Evolutionary conservation across 1,139 yeast genomes (phyloP).

Genomic region (Pichia sp.): DNA sequence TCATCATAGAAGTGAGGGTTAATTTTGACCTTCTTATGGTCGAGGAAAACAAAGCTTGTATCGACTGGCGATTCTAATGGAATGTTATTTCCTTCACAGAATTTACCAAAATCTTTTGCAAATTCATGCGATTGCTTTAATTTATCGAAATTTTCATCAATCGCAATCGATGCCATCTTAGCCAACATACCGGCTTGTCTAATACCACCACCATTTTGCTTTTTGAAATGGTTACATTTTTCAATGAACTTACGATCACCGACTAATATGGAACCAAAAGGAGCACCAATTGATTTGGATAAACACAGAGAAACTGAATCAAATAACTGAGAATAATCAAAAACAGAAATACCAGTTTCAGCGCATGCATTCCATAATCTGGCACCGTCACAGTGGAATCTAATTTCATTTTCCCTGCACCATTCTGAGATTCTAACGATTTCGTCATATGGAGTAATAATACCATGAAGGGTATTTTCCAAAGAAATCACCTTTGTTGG

Average conservation of each 20-base stretch:
- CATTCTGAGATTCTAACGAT: conserved; percentile 63
- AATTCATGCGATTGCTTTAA: conserved; percentile 49
- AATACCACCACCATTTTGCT: conserved; percentile 93
- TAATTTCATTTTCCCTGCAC: conserved; percentile 56
- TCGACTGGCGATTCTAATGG: conserved; percentile 68
- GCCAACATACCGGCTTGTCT: conserved; percentile 84
- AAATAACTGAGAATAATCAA: conserved; percentile 69
- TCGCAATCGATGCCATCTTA: conserved; percentile 71
- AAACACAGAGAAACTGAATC: conserved; percentile 87
- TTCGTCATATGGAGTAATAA: conserved; percentile 75
- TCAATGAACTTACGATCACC: conserved; percentile 53
- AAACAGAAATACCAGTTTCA: conserved; percentile 60
- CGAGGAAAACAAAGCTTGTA: conserved; percentile 81
- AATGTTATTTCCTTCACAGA: conserved; percentile 47
- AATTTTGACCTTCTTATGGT: conserved; percentile 50
- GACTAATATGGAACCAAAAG: conserved; percentile 85
- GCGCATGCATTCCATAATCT: conserved; percentile 86
- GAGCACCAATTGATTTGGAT: conserved; percentile 91
- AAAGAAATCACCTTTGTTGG: conserved; percentile 80
- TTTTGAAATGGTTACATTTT: conserved; percentile 80
- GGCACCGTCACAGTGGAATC: conserved; percentile 91
- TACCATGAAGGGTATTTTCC: conserved; percentile 86
- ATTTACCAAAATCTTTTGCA: conserved; percentile 59
- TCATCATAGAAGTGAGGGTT: conserved; percentile 48
- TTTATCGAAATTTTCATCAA: conserved; percentile 65